Evolutionary conservation across 768 basidiomycete species (phyloP).

Genomic region (Cystofilobasidium ferigula): DNA sequence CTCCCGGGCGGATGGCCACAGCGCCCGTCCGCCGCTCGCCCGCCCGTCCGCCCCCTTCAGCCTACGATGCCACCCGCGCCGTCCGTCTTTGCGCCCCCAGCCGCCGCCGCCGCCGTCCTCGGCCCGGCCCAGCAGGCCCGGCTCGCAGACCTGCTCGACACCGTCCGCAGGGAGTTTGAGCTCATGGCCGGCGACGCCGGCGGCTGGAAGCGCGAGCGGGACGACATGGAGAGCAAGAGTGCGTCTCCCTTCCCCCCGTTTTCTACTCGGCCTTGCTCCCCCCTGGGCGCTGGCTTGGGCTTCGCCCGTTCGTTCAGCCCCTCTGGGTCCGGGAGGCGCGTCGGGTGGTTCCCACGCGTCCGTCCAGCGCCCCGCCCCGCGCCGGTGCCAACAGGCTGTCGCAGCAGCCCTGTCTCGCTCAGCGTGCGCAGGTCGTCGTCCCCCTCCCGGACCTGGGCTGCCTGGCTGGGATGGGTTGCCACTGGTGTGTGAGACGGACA

Average conservation of each 20-base stretch:
- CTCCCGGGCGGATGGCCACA: background rate
- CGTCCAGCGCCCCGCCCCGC: no score
- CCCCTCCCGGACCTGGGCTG: no score
- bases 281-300: no score
- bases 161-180: slow-evolving; percentile 76
- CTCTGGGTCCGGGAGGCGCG: no score
- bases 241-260: slow-evolving; percentile 32
- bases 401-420: no score
- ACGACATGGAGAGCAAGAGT: slow-evolving; percentile 87
- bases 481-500: no score
- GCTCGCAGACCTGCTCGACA: slow-evolving; percentile 67
- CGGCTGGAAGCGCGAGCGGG: slow-evolving; percentile 62
- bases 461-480: no score
- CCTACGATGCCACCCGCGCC: background rate
- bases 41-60: background rate
- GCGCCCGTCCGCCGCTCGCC: background rate
- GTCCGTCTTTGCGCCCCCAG: slow-evolving; percentile 2
- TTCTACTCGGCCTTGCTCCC: background rate
- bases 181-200: slow-evolving; percentile 55
- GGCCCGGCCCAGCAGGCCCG: slow-evolving; percentile 31
- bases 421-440: no score
- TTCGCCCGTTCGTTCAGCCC: no score
- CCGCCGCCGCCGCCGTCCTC: background rate
- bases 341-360: no score
- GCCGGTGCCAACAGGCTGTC: no score